A percentile compares a stretch with the other conserved stretches of the same genome.
phyloP scores from a whole-genome alignment of 352 stramenopile genomes.

The Peronospora belbahrii region DNA sequence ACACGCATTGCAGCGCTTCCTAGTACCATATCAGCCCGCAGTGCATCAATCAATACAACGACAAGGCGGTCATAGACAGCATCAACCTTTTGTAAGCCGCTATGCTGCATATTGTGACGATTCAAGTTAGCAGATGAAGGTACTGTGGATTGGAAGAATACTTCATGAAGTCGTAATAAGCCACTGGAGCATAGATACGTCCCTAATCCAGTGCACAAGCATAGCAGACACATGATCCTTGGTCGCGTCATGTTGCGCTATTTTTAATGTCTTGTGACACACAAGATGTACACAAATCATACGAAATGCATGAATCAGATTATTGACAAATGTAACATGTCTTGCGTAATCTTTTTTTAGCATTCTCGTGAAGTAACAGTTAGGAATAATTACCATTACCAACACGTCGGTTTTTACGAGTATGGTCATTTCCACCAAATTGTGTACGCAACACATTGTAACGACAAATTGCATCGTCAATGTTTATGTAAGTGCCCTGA shows the following conservation, averaged over 20 bases:
- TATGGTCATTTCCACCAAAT: constrained; percentile 33
- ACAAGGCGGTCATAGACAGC: constrained; percentile 67
- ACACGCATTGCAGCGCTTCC: constrained; percentile 46
- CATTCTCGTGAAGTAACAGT: too few relatives aligned
- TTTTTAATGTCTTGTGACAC: not conserved
- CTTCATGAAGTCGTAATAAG: constrained; percentile 49
- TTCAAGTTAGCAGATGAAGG: constrained; percentile 1
- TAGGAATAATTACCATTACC: constrained; percentile 71
- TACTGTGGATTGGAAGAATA: constrained; percentile 29
- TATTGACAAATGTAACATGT: too few relatives aligned
- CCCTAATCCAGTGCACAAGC: constrained; percentile 28
- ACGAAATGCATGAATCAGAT: too few relatives aligned
- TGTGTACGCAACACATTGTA: constrained; percentile 68
- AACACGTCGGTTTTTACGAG: constrained; percentile 56
- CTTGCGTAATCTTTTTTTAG: too few relatives aligned
- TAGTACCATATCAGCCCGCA: constrained; percentile 85
- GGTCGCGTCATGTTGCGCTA: constrained; percentile 8
- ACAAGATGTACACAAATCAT: not conserved
- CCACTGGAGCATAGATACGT: constrained; percentile 47
- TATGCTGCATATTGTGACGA: not conserved
- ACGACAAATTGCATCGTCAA: constrained; percentile 79
- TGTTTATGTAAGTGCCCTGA: constrained; percentile 84
- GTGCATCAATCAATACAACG: constrained; percentile 80
- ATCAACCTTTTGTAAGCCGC: constrained; percentile 5
- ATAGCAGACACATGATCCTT: constrained; percentile 28